Evolutionary conservation across 106 monocot species (phyloP).

Genomic region (Dioscorea alata): DNA sequence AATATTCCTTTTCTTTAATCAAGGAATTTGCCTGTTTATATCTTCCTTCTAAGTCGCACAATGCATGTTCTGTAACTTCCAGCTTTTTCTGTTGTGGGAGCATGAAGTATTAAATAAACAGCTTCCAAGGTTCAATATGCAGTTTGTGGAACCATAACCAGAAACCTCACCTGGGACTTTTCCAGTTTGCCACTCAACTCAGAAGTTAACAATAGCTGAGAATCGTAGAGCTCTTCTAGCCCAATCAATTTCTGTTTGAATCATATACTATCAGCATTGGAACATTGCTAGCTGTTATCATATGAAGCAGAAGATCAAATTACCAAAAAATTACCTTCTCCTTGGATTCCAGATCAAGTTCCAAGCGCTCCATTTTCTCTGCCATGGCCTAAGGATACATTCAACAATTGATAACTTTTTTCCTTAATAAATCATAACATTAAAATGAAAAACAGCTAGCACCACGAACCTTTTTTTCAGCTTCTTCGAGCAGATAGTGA

Average conservation of each 20-base stretch:
- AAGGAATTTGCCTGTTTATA: conserved; percentile 44
- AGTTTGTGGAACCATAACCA: background rate
- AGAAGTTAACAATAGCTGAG: conserved; percentile 37
- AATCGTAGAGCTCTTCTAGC: conserved; percentile 64
- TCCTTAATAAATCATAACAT: too few species aligned
- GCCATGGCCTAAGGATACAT: conserved; percentile 43
- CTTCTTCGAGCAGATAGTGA: conserved; percentile 60
- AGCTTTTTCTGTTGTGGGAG: conserved; percentile 41
- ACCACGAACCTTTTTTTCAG: conserved; percentile 74
- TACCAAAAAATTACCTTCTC: conserved; percentile 49
- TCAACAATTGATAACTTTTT: too few species aligned
- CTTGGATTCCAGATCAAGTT: conserved; percentile 68
- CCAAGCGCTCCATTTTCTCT: conserved; percentile 63
- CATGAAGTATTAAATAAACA: background rate
- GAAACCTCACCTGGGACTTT: conserved; percentile 37
- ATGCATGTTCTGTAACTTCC: conserved; percentile 29
- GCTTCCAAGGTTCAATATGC: background rate
- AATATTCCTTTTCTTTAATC: conserved; percentile 65
- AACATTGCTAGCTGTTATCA: background rate
- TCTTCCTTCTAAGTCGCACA: conserved; percentile 50
- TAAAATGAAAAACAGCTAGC: too few species aligned
- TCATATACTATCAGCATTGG: background rate
- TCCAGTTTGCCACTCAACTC: conserved; percentile 62
- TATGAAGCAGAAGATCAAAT: background rate
- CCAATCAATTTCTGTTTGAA: conserved; percentile 52